Base-by-base conservation (phyloP, 2,329 filamentous ascomycete species). In the Talaromyces sp. region DNA sequence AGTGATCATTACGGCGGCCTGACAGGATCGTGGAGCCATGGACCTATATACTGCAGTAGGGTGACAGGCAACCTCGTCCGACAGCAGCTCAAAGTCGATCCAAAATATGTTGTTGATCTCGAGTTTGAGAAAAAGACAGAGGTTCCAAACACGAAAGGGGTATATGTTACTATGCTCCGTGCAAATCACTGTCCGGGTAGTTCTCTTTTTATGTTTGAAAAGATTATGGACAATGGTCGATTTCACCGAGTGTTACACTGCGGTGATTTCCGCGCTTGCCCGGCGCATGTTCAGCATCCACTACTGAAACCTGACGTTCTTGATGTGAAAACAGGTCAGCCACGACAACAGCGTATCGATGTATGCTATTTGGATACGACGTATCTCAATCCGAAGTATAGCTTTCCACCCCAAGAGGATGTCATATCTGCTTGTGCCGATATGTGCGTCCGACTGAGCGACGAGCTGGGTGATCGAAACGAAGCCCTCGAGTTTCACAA, bases 151-250 rank as follows among this genome's bases (percentile, higher is more conserved):
- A 97, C 93, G 0, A 86, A 90, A 63, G 93, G 93, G 1, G 93
- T 93, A 5, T 86, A 85, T 10, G 93, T 98, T 47, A 97, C 92
- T 1, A 97, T 98, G 92, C 92, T 99, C 36, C 88, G 92, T 2
- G 95, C 95, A 13, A 99, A 99, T 71, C 95, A 99, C 74, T 99
- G 95, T 71, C 95, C 95, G 0, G 95, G 95, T 0, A 97, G 93
- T 72, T 96, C 94, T 0, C 79, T 99, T 0, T 99, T 96, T 72
- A 82, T 99, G 0, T 98, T 97, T 70, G 91, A 97, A 75, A 97
- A 97, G 0, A 79, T 90, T 13, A 86, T 86, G 1, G 88, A 85
- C 69, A 86, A 88, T 0, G 78, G 82, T 15, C 88, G 85, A 60
- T 76, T 86, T 2, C 93, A 96, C 70, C 87, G 95, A 3, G 90